These are phyloP conservation scores for Cyberlindnera mycetangii DNA, from an alignment of 805 yeast genomes.

Conservation along the genomic window DNA sequence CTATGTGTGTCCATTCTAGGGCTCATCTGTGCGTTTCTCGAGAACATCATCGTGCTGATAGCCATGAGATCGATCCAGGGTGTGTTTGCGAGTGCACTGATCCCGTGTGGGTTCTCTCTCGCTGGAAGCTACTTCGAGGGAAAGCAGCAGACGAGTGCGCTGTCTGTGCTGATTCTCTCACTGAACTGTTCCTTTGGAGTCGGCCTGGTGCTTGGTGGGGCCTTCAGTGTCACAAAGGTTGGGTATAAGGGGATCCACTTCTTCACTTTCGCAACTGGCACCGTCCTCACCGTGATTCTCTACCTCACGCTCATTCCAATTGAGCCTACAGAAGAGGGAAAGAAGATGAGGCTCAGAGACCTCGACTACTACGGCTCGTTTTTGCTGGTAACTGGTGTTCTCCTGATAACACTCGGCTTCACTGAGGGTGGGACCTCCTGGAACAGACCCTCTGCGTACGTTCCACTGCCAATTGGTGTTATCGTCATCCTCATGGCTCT, in stretches of 20 bases:
- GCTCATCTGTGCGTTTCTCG: slow-evolving; percentile 36
- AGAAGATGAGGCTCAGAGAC: slow-evolving; percentile 23
- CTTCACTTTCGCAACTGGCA: slow-evolving; percentile 34
- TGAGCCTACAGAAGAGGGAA: slow-evolving; percentile 26
- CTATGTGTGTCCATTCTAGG: slow-evolving; percentile 27
- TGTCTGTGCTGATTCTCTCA: slow-evolving; percentile 25
- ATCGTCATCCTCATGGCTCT: slow-evolving; percentile 29
- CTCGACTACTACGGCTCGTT: slow-evolving; percentile 37
- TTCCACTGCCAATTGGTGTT: slow-evolving; percentile 39
- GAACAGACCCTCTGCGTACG: slow-evolving; percentile 39
- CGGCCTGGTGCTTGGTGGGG: slow-evolving; percentile 44
- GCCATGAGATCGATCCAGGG: slow-evolving; percentile 46
- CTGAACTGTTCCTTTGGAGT: slow-evolving; percentile 34
- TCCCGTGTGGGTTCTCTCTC: slow-evolving; percentile 36
- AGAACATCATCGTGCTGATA: slow-evolving; percentile 35
- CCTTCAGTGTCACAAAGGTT: slow-evolving; percentile 34
- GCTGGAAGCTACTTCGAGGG: slow-evolving; percentile 32
- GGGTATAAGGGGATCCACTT: slow-evolving; percentile 41
- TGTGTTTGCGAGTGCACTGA: slow-evolving; percentile 37
- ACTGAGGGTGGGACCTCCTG: slow-evolving; percentile 45
- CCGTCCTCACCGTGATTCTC: slow-evolving; percentile 22
- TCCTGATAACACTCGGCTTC: slow-evolving; percentile 41
- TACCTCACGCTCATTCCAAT: slow-evolving; percentile 31
- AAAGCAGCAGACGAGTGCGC: slow-evolving; percentile 5
- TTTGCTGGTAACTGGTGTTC: slow-evolving; percentile 33